phyloP scores from a whole-genome alignment of 768 basidiomycete genomes.

The Pleurotus giganteus region DNA sequence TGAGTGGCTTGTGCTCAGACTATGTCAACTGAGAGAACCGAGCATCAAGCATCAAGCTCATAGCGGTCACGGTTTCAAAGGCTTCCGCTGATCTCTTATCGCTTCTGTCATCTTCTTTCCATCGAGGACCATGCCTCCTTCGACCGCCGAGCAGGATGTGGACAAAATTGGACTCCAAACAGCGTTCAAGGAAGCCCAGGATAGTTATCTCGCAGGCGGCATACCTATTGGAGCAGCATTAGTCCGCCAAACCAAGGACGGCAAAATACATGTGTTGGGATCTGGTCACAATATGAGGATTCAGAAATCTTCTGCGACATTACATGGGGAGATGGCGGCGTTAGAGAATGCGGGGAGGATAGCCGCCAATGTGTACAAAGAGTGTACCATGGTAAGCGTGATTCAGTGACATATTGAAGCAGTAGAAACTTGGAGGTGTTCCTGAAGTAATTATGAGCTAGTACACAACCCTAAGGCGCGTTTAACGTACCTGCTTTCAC shows the following conservation, averaged over 20 bases:
- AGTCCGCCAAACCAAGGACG: conserved; percentile 13
- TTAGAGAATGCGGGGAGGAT: conserved; percentile 52
- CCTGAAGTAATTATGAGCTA: conserved; percentile 12
- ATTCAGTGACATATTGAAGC: no score
- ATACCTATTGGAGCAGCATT: conserved; percentile 13
- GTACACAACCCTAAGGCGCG: conserved; percentile 35
- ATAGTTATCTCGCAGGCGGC: conserved; percentile 9
- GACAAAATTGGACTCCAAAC: conserved; percentile 6
- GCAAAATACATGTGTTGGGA: conserved; percentile 21
- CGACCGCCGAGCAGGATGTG: not conserved
- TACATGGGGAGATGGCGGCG: conserved; percentile 37
- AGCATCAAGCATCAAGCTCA: no score
- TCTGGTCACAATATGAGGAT: conserved; percentile 34
- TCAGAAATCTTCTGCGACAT: conserved; percentile 30
- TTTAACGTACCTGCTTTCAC: not conserved
- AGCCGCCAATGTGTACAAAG: conserved; percentile 41
- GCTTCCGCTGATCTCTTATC: no score
- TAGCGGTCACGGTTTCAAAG: no score
- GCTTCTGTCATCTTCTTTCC: no score
- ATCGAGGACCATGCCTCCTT: no score
- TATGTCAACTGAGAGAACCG: no score
- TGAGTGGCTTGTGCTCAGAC: no score
- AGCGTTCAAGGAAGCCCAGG: conserved; percentile 5
- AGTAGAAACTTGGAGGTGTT: not conserved
- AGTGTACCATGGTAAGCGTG: conserved; percentile 45